Evolutionary conservation across 257 asterid species (phyloP).

Genomic region (Petrea volubilis): DNA sequence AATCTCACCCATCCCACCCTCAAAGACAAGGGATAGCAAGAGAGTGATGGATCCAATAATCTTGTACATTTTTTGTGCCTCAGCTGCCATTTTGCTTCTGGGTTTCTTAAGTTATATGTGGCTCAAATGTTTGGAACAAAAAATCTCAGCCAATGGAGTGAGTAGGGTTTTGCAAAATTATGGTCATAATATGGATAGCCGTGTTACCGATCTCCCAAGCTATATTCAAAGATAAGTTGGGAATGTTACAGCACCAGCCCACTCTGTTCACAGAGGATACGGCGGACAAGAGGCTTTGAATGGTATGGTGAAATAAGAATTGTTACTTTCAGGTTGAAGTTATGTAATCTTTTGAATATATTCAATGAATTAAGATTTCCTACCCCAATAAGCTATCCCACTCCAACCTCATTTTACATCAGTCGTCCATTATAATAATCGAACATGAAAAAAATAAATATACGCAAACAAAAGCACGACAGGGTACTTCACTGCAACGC

Average conservation of each 20-base stretch:
- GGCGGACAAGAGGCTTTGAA: neutral
- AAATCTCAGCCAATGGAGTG: neutral
- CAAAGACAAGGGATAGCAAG: neutral
- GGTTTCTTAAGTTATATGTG: slow-evolving; percentile 18
- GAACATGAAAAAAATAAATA: neutral
- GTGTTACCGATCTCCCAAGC: neutral
- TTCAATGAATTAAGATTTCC: neutral
- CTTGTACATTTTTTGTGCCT: slow-evolving; percentile 25
- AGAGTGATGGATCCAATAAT: slow-evolving; percentile 20
- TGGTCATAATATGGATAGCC: neutral
- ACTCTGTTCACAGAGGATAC: neutral
- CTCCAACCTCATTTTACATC: neutral
- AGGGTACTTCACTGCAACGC: neutral
- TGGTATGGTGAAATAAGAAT: slow-evolving; percentile 9
- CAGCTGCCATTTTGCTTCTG: neutral
- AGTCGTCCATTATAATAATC: neutral
- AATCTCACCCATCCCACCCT: slow-evolving; percentile 1
- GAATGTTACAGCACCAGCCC: neutral
- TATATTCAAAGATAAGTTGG: neutral
- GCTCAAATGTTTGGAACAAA: slow-evolving; percentile 20
- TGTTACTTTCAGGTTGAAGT: neutral
- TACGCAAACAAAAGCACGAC: neutral
- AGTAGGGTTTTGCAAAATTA: slow-evolving; percentile 7
- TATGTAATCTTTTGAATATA: neutral
- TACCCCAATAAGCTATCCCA: neutral